phyloP scores from a whole-genome alignment of 805 yeast species.

The Nakazawaea ambrosiae region DNA sequence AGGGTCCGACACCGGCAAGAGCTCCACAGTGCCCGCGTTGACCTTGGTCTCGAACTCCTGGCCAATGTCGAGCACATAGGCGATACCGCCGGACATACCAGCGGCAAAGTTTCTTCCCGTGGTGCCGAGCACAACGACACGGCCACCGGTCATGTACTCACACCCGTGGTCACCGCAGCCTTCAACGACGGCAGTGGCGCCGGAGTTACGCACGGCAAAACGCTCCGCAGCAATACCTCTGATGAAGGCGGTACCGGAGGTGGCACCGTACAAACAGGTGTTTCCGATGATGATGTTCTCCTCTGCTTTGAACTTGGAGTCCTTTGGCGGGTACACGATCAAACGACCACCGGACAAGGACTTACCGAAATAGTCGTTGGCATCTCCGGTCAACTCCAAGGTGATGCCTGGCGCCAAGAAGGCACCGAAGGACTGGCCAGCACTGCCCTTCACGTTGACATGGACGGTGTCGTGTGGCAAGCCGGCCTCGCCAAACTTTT shows the following conservation, averaged over 20 bases:
- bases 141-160: conserved; percentile 99
- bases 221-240: conserved; percentile 98
- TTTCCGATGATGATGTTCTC: conserved; percentile 96
- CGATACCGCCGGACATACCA: conserved; percentile 99
- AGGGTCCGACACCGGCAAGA: conserved; percentile 73
- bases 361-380: conserved; percentile 96
- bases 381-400: conserved; percentile 92
- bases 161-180: conserved; percentile 99
- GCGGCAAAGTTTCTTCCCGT: conserved; percentile 95
- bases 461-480: conserved; percentile 95
- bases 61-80: conserved; percentile 91
- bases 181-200: conserved; percentile 94
- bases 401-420: conserved; percentile 95
- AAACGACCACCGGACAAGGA: conserved; percentile 95
- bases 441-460: conserved; percentile 85
- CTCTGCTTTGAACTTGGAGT: conserved; percentile 81
- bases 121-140: conserved; percentile 86
- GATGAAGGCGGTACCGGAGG: conserved; percentile 88
- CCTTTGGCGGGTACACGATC: conserved; percentile 85
- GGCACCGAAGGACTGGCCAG: conserved; percentile 99
- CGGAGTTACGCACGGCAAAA: conserved; percentile 97
- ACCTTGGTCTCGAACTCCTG: conserved; percentile 82
- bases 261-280: conserved; percentile 97
- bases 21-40: conserved; percentile 76
- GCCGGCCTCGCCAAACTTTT: conserved; percentile 87